A percentile compares a stretch with the other conserved stretches of the same genome.
phyloP scores from a whole-genome alignment of 2,329 filamentous ascomycete species.

The Rhexocercosporidium sp. region DNA sequence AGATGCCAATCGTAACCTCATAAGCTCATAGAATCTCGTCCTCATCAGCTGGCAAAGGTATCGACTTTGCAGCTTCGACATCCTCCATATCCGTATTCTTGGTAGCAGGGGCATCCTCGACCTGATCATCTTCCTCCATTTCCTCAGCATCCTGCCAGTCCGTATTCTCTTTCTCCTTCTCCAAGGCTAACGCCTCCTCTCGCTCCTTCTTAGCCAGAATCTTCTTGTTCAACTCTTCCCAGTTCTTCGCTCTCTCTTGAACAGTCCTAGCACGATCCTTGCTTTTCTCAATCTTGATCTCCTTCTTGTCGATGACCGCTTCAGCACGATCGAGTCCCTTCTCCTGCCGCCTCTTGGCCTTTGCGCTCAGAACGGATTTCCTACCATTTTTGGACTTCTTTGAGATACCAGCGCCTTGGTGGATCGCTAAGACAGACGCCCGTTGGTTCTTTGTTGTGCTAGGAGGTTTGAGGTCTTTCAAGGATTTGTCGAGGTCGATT shows the following conservation, averaged over 20 bases:
- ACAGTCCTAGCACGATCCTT: slow-evolving; percentile 53
- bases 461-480: slow-evolving; percentile 63
- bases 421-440: slow-evolving; percentile 72
- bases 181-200: slow-evolving; percentile 33
- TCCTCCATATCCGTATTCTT: slow-evolving; percentile 19
- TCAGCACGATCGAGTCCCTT: slow-evolving; percentile 63
- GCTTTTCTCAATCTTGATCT: slow-evolving; percentile 60
- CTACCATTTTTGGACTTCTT: slow-evolving; percentile 68
- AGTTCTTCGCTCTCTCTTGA: slow-evolving; percentile 56
- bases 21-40: slow-evolving; percentile 37
- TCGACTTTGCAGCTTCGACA: slow-evolving; percentile 10
- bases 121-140: slow-evolving; percentile 27
- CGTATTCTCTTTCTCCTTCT: slow-evolving; percentile 33
- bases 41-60: slow-evolving; percentile 14
- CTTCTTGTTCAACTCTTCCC: slow-evolving; percentile 63
- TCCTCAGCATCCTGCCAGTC: slow-evolving; percentile 26
- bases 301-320: slow-evolving; percentile 63
- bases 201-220: slow-evolving; percentile 36
- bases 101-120: slow-evolving; percentile 17
- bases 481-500: slow-evolving; percentile 74
- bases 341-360: slow-evolving; percentile 61
- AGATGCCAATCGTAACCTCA: slow-evolving; percentile 23
- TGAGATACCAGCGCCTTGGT: slow-evolving; percentile 68
- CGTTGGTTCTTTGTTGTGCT: slow-evolving; percentile 54
- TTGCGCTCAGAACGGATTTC: slow-evolving; percentile 59